Percentiles rank a stretch among this genome's conserved stretches.
Evolutionary conservation across 23 red algal genomes (phyloP).

Genomic region (Agarophyton chilense): DNA sequence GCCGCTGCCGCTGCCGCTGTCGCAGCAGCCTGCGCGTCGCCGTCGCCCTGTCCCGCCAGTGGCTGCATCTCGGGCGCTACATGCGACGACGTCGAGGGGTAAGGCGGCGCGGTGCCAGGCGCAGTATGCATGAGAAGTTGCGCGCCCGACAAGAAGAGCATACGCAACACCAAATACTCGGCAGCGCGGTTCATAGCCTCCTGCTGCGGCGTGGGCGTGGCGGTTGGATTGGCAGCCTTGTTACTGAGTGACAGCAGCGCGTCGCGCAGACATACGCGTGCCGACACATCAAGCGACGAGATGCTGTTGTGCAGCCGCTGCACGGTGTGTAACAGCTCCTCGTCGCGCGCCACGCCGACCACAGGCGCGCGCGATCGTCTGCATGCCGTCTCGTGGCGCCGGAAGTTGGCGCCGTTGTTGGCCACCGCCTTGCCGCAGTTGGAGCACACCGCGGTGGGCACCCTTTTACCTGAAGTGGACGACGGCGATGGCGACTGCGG

Average conservation of each 20-base stretch:
- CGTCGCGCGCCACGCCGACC: conserved; percentile 30
- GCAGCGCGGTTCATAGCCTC: conserved; percentile 73
- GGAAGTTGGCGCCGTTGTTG: conserved; percentile 52
- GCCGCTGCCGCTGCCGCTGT: no score
- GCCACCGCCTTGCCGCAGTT: conserved; percentile 24
- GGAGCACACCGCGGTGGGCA: conserved; percentile 33
- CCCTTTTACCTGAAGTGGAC: conserved; percentile 1
- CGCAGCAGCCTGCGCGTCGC: background rate
- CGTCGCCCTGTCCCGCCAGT: background rate
- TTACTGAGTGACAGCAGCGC: conserved; percentile 54
- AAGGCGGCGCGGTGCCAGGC: conserved; percentile 39
- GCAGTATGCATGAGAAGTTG: conserved; percentile 56
- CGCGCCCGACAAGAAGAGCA: conserved; percentile 70
- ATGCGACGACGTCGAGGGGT: background rate
- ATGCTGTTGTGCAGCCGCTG: conserved; percentile 48
- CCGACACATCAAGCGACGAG: conserved; percentile 42
- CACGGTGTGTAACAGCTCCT: conserved; percentile 35
- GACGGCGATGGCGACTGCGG: conserved; percentile 5
- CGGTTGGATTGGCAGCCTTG: conserved; percentile 59
- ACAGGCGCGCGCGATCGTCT: conserved; percentile 12
- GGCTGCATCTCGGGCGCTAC: background rate
- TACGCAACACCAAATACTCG: conserved; percentile 73
- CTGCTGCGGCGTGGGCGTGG: conserved; percentile 65
- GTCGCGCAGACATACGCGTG: conserved; percentile 62
- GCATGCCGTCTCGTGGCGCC: conserved; percentile 41